phyloP scores from a whole-genome alignment of 73 alveolate species.

The Symbiodinium pilosum region DNA sequence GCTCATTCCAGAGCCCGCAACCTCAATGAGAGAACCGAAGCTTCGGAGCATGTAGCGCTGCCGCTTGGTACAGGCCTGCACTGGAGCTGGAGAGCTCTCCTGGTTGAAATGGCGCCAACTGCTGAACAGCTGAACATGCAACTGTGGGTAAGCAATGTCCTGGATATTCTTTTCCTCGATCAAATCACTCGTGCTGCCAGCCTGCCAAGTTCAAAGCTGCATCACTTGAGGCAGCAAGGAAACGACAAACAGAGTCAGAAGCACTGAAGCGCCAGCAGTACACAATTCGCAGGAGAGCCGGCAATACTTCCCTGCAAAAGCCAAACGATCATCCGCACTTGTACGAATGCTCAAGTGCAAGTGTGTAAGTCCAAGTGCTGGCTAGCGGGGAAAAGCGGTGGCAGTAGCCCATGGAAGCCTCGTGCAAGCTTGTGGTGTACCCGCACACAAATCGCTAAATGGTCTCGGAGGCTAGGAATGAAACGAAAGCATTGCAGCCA shows the following conservation, averaged over 20 bases:
- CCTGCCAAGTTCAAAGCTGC: neutral
- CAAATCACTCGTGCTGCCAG: neutral
- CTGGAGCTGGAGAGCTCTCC: conserved; percentile 88
- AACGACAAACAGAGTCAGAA: neutral
- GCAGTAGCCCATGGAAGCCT: conserved; percentile 94
- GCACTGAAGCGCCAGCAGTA: conserved; percentile 29
- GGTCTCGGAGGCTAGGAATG: neutral
- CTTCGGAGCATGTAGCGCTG: too few relatives aligned
- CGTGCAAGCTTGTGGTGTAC: too few relatives aligned
- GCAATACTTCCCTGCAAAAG: conserved; percentile 66
- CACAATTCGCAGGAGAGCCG: conserved; percentile 76
- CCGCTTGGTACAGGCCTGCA: conserved; percentile 18
- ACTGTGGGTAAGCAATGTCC: neutral
- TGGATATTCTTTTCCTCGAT: conserved; percentile 60
- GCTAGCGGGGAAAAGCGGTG: conserved; percentile 86
- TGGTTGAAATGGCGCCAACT: too few relatives aligned
- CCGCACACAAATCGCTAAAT: neutral
- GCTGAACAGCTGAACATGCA: neutral
- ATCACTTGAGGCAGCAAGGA: too few relatives aligned
- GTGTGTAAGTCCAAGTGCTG: conserved; percentile 1
- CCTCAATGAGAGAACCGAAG: neutral
- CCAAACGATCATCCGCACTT: neutral
- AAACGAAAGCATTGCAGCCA: conserved; percentile 65
- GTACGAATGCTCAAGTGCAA: too few relatives aligned
- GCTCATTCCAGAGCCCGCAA: conserved; percentile 93